Base-by-base conservation (phyloP, 2,329 filamentous ascomycete genomes). In the Calonectria pseudoreteaudii region DNA sequence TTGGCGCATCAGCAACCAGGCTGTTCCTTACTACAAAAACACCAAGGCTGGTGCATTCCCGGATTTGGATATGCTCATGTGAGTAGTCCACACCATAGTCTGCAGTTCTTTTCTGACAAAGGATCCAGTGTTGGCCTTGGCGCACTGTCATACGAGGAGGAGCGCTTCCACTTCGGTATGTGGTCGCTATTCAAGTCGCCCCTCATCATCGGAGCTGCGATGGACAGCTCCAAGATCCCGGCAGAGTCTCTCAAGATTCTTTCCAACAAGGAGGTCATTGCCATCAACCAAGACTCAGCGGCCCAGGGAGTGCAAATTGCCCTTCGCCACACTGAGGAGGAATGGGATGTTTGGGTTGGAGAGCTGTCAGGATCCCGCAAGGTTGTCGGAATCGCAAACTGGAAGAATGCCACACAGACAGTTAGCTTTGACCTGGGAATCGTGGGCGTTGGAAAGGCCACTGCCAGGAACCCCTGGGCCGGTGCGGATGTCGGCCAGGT, bases 251-350 rank as follows among this genome's bases (percentile, higher is more conserved):
- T 90, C 18, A 81, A 81, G 8, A 82, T 89, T 20, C 79, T 89
- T 60, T 83, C 83, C 1, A 91, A 91, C 80, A 83, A 85, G 31
- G 90, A 90, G 69, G 86, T 90, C 28, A 88, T 92, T 30, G 87
- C 87, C 0, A 88, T 90, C 78, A 92, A 92, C 76, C 90, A 92
- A 76, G 91, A 92, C 76, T 73, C 86, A 0, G 80, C 91, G 0
- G 89, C 86, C 0, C 82, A 87, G 68, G 88, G 90, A 56, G 89
- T 90, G 0, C 84, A 84, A n/a, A 82, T 93, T 1, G 80, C 87
- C 1, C 82, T 87, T 6, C 84, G 88, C 7, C 86, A 87, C 77
- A 87, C 87, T 0, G 85, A 87, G 28, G 86, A 87, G 34, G 85
- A 86, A 52, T 90, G 87, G 81, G 89, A 91, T 68, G 80, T 90